Base-by-base conservation (phyloP, 805 yeast species). In the Cyberlindnera euphorbiiphila region DNA sequence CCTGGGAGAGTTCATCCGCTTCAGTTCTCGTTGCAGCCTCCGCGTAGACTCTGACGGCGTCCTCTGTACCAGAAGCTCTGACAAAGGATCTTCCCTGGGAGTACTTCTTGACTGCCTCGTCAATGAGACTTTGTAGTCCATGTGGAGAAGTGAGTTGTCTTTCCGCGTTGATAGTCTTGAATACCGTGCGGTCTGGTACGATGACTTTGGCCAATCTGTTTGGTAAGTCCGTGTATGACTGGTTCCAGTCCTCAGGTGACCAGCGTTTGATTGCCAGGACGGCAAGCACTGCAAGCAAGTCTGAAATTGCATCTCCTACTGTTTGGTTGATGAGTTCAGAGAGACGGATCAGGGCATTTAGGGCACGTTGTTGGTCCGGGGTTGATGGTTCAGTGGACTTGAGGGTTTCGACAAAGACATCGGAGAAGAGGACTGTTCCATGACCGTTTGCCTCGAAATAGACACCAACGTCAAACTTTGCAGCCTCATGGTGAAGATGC, bases 391-490 rank as follows among this genome's bases (percentile, higher is more conserved):
- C 46, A 34, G 61, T 60, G 9, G 52, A 52, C 3, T 52, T 51
- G 40, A 76, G 67, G 6, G 66, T 65, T 22, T 56, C 51, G 17
- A 61, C 61, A 38, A 76, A 75, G 11, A 64, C 59, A 1, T 76
- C 70, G 5, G 85, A 77, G 57, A 93, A 93, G 15, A 87, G 68
- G 6, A 91, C 95, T 0, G 98, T 93, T 11, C 98, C 98, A 57
- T 93, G 98, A n/a, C 98, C 98, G 58, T 93, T 93, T 37, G 98
- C 98, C 66, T 93, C 98, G 53, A 93, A 93, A 63, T 93, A 93
- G 12, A 93, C 80, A 18, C 98, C 98, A 44, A 91, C 72, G 54
- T 88, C 98, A 55, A 75, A 93, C 29, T 77, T 71, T 1, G 95
- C 93, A 34, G 88, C 95, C 42, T 64, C 72, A 55, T 91, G 97